Base-by-base conservation (phyloP, 2,329 filamentous ascomycete species). In the Passalora sequoiae region DNA sequence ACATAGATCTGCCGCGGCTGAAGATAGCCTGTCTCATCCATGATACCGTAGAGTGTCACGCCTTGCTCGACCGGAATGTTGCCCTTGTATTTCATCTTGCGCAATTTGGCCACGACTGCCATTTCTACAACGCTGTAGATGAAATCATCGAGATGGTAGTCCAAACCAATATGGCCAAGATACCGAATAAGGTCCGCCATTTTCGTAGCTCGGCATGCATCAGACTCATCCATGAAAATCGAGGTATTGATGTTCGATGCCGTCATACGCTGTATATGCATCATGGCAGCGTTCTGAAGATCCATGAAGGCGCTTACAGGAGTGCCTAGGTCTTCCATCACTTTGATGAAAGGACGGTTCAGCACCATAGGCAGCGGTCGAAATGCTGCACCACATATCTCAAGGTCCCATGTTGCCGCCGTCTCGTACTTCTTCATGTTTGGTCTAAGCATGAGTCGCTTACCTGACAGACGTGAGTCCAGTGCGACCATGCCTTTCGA, bases 321-420 rank as follows among this genome's bases (percentile, higher is more conserved):
- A 0, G 84, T 79, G 0, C 75, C 74, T 62, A 91, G 80, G 52
- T 94, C 88, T 58, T 94, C 88, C 1, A 94, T 63, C 4, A 94
- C 88, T 60, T 94, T 94, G 66, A 94, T 88, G 48, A 89, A 72
- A 52, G 86, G 86, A 1, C 84, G 80, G 57, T 94, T 94, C 1
- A 94, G 73, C 13, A 81, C 77, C 53, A 89, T 71, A 0, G 77
- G 77, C 5, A 91, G 72, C 0, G 85, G 81, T 38, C 74, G 78
- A 27, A 78, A 79, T 0, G 80, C 81, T 30, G 78, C 74, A 35
- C 83, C 84, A 57, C 84, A 89, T 32, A 89, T 86, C 47, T 84
- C 85, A 1, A 91, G 69, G 38, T 83, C 74, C 4, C 60, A 61
- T 2, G 60, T 66, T 28, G 76, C 71, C 0, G 67, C 57, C 39